These are phyloP conservation scores for Magnolia sinica DNA, from an alignment of 164 flowering plant genomes.

Conservation along the genomic window DNA sequence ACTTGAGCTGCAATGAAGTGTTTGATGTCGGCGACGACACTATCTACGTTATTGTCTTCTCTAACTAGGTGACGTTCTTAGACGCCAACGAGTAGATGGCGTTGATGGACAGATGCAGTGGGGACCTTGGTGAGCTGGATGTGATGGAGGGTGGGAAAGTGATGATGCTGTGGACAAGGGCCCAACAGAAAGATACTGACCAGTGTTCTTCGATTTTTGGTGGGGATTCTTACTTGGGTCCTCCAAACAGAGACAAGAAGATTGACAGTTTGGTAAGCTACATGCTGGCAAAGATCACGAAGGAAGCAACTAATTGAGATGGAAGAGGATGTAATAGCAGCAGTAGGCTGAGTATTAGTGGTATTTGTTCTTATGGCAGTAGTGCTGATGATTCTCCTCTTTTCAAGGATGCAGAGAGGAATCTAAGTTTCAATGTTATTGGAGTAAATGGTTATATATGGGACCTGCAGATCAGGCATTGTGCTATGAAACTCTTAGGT, in stretches of 20 bases:
- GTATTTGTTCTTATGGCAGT: background rate
- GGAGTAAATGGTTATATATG: slow-evolving; percentile 13
- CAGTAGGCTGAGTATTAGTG: background rate
- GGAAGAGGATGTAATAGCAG: slow-evolving; percentile 15
- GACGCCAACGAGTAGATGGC: too few species aligned
- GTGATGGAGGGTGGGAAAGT: background rate
- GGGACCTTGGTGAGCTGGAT: too few species aligned
- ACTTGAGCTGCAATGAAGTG: slow-evolving; percentile 8
- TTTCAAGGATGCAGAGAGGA: slow-evolving; percentile 9
- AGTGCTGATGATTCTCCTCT: slow-evolving; percentile 7
- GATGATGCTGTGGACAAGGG: slow-evolving; percentile 18
- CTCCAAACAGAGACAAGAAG: slow-evolving; percentile 13
- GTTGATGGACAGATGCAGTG: too few species aligned
- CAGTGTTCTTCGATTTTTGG: slow-evolving; percentile 10
- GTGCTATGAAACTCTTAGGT: slow-evolving; percentile 4
- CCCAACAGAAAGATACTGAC: background rate
- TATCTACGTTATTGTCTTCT: slow-evolving; percentile 10
- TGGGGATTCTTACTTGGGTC: slow-evolving; percentile 6
- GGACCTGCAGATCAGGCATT: slow-evolving; percentile 5
- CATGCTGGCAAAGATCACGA: slow-evolving; percentile 12
- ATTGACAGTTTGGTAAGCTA: slow-evolving; percentile 14
- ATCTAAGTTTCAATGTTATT: slow-evolving; percentile 14
- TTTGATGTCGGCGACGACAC: slow-evolving; percentile 7
- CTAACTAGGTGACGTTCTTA: background rate
- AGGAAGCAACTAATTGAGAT: slow-evolving; percentile 14